phyloP scores from a whole-genome alignment of 176 grass and related monocot genomes.

The Carex scoparia region DNA sequence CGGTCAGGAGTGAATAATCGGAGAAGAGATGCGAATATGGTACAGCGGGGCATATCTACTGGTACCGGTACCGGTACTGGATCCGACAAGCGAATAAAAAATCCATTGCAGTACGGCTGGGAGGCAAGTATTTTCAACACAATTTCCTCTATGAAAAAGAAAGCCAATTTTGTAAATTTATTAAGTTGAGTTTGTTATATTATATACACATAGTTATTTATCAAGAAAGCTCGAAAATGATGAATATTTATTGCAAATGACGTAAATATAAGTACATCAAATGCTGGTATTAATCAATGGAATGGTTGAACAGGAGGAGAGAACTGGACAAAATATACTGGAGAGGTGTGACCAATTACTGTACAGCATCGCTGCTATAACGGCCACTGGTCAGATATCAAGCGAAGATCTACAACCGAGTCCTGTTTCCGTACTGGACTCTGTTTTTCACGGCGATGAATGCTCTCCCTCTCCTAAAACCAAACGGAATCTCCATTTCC shows the following conservation, averaged over 20 bases:
- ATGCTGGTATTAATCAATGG: background rate
- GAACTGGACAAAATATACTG: slow-evolving; percentile 38
- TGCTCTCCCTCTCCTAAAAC: slow-evolving; percentile 51
- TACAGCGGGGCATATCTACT: background rate
- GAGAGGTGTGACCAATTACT: slow-evolving; percentile 77
- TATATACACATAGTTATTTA: background rate
- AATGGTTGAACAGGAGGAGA: slow-evolving; percentile 7
- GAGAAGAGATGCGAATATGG: slow-evolving; percentile 14
- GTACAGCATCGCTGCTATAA: slow-evolving; percentile 73
- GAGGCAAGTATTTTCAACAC: slow-evolving; percentile 10
- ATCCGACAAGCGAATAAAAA: background rate
- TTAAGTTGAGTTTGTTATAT: background rate
- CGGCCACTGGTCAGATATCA: slow-evolving; percentile 33
- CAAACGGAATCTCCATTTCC: slow-evolving; percentile 39
- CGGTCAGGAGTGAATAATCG: slow-evolving; percentile 13
- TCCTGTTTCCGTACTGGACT: slow-evolving; percentile 88
- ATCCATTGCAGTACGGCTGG: background rate
- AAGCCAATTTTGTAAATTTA: background rate
- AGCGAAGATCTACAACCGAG: slow-evolving; percentile 63
- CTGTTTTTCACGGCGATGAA: slow-evolving; percentile 69
- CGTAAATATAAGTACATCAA: background rate
- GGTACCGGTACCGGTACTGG: slow-evolving; percentile 24
- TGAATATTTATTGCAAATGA: background rate
- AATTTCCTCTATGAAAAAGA: background rate
- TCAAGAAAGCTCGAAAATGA: background rate